Percentiles rank a stretch among this genome's conserved stretches.
These are phyloP conservation scores for Coemansia guatemalensis DNA, from an alignment of 192 early-diverging fungal genomes.

Conservation along the genomic window DNA sequence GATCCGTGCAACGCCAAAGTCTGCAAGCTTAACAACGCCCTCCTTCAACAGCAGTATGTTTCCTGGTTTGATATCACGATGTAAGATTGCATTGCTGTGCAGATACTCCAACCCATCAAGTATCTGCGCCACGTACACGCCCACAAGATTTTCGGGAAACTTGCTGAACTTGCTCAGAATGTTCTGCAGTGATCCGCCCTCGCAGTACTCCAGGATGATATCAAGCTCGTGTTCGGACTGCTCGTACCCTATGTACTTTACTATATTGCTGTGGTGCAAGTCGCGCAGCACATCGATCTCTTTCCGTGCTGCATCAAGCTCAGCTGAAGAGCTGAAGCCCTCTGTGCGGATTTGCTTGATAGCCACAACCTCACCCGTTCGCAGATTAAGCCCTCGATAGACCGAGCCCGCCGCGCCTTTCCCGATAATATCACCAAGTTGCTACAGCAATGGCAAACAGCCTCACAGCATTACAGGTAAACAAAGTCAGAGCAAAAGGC, in stretches of 20 bases:
- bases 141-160: slow-evolving; percentile 69
- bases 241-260: slow-evolving; percentile 75
- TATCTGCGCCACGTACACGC: slow-evolving; percentile 67
- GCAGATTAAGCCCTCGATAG: slow-evolving; percentile 65
- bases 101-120: slow-evolving; percentile 56
- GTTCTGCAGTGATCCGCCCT: slow-evolving; percentile 70
- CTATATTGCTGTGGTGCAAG: slow-evolving; percentile 66
- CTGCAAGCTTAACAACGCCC: slow-evolving; percentile 71
- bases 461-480: not conserved
- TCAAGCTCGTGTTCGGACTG: slow-evolving; percentile 69
- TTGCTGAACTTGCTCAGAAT: slow-evolving; percentile 72
- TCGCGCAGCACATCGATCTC: slow-evolving; percentile 87
- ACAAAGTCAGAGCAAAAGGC: not conserved
- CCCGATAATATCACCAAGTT: slow-evolving; percentile 72
- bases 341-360: slow-evolving; percentile 68
- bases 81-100: slow-evolving; percentile 58
- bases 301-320: slow-evolving; percentile 62
- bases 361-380: slow-evolving; percentile 67
- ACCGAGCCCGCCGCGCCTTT: slow-evolving; percentile 74
- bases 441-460: slow-evolving; percentile 24
- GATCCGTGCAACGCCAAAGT: slow-evolving; percentile 71
- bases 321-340: slow-evolving; percentile 60
- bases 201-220: slow-evolving; percentile 84
- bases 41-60: slow-evolving; percentile 72
- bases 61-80: slow-evolving; percentile 62